Conservation (phyloP, 306 rosid species). For the Parietaria judaica region DNA sequence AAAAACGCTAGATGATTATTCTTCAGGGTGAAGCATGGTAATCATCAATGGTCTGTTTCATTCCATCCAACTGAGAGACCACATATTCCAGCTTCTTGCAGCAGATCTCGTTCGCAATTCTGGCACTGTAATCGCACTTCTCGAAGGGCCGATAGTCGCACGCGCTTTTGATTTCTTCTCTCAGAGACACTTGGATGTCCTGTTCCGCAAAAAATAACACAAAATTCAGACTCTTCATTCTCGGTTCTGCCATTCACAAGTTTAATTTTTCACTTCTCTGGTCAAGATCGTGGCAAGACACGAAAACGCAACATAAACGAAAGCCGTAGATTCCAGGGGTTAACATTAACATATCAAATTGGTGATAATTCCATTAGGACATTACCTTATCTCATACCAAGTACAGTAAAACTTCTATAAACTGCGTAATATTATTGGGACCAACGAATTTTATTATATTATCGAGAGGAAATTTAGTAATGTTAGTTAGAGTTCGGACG, state of each 20-base stretch:
- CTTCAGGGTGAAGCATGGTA: constrained; percentile 46
- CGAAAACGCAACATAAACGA: too few species aligned
- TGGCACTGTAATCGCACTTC: constrained; percentile 82
- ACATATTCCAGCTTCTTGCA: constrained; percentile 66
- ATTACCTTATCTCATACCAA: background rate
- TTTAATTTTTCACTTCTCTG: background rate
- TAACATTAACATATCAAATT: too few species aligned
- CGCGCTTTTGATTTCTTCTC: constrained; percentile 87
- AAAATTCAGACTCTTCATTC: background rate
- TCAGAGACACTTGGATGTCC: constrained; percentile 87
- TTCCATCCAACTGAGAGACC: constrained; percentile 60
- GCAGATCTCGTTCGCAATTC: constrained; percentile 80
- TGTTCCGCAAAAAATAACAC: constrained; percentile 15
- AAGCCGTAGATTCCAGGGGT: too few species aligned
- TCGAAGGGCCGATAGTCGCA: constrained; percentile 95
- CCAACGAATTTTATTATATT: too few species aligned
- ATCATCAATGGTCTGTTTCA: constrained; percentile 65
- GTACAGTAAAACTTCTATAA: too few species aligned
- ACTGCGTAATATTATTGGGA: too few species aligned
- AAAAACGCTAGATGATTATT: background rate
- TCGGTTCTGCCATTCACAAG: background rate
- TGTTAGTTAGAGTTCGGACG: too few species aligned
- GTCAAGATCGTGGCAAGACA: background rate
- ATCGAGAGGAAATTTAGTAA: too few species aligned
- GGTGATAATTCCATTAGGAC: too few species aligned